phyloP scores from a whole-genome alignment of 352 stramenopile genomes.

The Hyaloperonospora brassicae region DNA sequence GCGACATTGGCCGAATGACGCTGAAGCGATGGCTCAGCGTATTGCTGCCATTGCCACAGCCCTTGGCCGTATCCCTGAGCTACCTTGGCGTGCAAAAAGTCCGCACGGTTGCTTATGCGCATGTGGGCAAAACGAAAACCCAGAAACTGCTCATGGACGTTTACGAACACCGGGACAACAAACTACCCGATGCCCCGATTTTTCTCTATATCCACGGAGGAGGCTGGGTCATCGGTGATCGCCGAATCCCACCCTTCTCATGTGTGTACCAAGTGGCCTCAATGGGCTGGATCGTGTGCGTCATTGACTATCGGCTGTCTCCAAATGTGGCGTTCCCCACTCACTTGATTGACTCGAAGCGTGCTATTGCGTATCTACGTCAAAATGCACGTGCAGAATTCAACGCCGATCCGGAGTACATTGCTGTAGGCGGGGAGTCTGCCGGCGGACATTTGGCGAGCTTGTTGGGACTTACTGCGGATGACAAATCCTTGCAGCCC shows the following conservation, averaged over 20 bases:
- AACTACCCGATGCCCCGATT: conserved; percentile 42
- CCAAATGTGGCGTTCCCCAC: conserved; percentile 50
- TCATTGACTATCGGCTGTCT: conserved; percentile 64
- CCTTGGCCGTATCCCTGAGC: conserved; percentile 35
- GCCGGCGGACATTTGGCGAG: conserved; percentile 47
- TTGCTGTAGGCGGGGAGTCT: conserved; percentile 54
- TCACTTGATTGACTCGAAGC: conserved; percentile 59
- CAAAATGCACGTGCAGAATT: conserved; percentile 27
- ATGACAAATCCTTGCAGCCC: conserved; percentile 42
- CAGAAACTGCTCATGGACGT: conserved; percentile 55
- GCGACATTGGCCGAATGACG: conserved; percentile 35
- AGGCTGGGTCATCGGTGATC: conserved; percentile 55
- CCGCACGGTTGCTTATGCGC: conserved; percentile 38
- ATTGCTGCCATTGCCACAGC: conserved; percentile 45
- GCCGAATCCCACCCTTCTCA: conserved; percentile 35
- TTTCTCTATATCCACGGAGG: conserved; percentile 65
- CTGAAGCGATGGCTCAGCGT: conserved; percentile 43
- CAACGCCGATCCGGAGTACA: conserved; percentile 40
- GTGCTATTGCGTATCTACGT: conserved; percentile 48
- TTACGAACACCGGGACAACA: conserved; percentile 37
- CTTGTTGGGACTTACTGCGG: conserved; percentile 39
- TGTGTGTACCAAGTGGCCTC: conserved; percentile 49
- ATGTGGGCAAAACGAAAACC: conserved; percentile 48
- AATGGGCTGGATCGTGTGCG: conserved; percentile 55
- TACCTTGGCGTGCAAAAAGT: conserved; percentile 40